Base-by-base conservation (phyloP, 495 filamentous ascomycete species). In the Hypoxylon intermedium region DNA sequence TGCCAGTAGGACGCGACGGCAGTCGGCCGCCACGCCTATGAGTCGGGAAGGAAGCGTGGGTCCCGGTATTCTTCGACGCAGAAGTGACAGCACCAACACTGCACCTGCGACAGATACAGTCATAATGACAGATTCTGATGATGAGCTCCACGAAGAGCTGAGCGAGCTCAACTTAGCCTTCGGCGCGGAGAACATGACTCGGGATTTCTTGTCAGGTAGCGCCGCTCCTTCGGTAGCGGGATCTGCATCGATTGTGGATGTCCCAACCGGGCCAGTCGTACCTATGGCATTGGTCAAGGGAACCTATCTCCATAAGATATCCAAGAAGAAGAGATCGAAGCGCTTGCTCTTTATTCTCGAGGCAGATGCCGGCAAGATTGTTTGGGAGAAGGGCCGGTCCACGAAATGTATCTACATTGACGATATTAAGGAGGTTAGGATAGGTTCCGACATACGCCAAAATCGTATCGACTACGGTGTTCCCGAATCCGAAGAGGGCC, bases 351-450 rank as follows among this genome's bases (percentile, higher is more conserved):
- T 98, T 60, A 82, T 85, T 24, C 80, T 97, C 1, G 90, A 98
- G 66, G 80, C 88, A 16, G 87, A 91, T 46, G 82, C 88, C 5
- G 91, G 88, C 41, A 94, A 91, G 71, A 89, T 98, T 28, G 87
- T 79, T 26, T 98, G 94, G 94, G 87, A 95, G 73, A 83, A 84
- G 12, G 86, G 82, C 3, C 89, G 89, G 45, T 83, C 88, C 0
- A 82, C 86, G 0, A 97, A 96, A 59, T 84, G 82, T 13, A 89
- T 98, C 62, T 95, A 95, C 68, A 87, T 98, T 53, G 94, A 98
- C 60, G 91, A 98, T 67, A 92, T 98, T 65, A 88, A 88, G 63
- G 91, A 96, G 58, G 90, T 98, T 37, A 86, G 92, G 47, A 83
- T 86, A 30, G 93, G 91, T 30, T 80, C 84, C n/a, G 91, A 97